These are phyloP conservation scores for Leccinellum rugosiceps DNA, from an alignment of 768 basidiomycete genomes.

Conservation along the genomic window DNA sequence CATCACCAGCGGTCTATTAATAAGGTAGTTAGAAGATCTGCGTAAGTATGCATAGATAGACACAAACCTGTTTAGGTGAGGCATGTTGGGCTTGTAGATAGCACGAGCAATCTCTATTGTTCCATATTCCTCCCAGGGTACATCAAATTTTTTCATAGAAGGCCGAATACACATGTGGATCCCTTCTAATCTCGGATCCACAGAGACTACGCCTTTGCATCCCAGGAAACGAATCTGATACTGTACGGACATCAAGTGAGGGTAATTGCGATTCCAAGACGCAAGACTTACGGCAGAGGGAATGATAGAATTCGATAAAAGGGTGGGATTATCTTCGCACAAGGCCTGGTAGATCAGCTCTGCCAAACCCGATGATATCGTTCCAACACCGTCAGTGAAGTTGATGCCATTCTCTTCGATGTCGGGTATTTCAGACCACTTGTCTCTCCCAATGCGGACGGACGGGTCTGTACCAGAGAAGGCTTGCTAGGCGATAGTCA, in stretches of 20 bases:
- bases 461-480: constrained; percentile 82
- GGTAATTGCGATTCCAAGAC: not conserved
- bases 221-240: constrained; percentile 84
- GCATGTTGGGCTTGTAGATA: constrained; percentile 55
- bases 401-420: constrained; percentile 42
- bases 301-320: constrained; percentile 33
- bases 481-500: constrained; percentile 46
- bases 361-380: constrained; percentile 60
- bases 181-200: constrained; percentile 53
- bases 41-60: not conserved
- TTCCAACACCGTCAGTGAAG: constrained; percentile 81
- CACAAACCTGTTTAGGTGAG: constrained; percentile 76
- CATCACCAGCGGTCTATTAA: constrained; percentile 65
- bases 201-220: constrained; percentile 75
- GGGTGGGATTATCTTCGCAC: constrained; percentile 41
- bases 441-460: constrained; percentile 46
- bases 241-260: constrained; percentile 28
- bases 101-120: constrained; percentile 72
- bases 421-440: constrained; percentile 68
- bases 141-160: constrained; percentile 77
- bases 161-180: constrained; percentile 66
- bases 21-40: not conserved
- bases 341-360: constrained; percentile 57
- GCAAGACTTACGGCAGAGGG: constrained; percentile 59
- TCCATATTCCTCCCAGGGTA: constrained; percentile 43